Conservation (phyloP, 139 green algal species). For the Micromonas pusilla region DNA sequence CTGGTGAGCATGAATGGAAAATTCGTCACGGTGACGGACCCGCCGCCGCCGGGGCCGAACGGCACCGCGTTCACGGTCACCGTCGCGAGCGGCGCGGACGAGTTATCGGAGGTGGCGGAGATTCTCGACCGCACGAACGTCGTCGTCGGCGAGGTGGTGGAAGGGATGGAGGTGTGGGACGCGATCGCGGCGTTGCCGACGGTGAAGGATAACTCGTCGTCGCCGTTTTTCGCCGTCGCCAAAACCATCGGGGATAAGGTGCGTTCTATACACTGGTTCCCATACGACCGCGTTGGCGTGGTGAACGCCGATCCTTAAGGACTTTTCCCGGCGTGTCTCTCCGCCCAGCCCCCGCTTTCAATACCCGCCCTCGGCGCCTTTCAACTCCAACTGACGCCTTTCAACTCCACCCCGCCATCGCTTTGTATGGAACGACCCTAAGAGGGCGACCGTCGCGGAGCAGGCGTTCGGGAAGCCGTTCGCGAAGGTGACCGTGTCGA, state of each 20-base stretch:
- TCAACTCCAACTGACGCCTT: no score
- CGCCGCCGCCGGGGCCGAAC: conserved; percentile 9
- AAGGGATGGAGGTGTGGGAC: conserved; percentile 11
- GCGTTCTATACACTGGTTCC: no score
- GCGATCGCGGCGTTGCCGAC: conserved; percentile 14
- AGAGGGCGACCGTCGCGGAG: conserved; percentile 7
- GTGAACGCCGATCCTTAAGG: no score
- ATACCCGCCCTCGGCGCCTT: no score
- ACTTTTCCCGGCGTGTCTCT: no score
- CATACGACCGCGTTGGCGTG: no score
- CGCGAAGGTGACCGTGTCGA: not conserved
- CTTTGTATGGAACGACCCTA: no score
- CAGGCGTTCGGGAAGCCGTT: conserved; percentile 17
- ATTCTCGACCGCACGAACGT: conserved; percentile 15
- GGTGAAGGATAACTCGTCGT: conserved; percentile 24
- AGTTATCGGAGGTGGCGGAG: not conserved
- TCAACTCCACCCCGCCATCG: no score
- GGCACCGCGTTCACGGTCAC: conserved; percentile 10
- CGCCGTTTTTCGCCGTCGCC: conserved; percentile 20
- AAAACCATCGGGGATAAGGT: conserved; percentile 26
- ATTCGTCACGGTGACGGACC: conserved; percentile 18
- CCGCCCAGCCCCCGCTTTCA: no score
- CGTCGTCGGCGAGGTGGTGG: conserved; percentile 9
- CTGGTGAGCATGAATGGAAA: conserved; percentile 16
- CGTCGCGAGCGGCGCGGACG: not conserved